phyloP scores from a whole-genome alignment of 495 filamentous ascomycete species.

The Recurvomyces mirabilis region DNA sequence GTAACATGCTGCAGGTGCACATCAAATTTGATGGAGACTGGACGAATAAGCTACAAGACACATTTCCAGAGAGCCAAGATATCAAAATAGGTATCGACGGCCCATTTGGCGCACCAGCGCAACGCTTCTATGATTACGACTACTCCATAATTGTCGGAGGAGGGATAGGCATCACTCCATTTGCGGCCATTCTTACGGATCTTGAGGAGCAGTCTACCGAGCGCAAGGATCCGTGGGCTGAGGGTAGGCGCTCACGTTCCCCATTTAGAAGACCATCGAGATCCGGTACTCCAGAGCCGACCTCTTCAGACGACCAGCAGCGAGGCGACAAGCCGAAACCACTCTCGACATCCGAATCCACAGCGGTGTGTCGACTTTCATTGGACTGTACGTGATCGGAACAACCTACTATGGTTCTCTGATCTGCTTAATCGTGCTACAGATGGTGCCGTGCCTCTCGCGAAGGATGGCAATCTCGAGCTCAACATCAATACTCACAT shows the following conservation, averaged over 20 bases:
- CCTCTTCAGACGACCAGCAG: too few species aligned
- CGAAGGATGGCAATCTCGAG: constrained; percentile 20
- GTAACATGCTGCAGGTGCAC: constrained; percentile 23
- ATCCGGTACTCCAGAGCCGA: too few species aligned
- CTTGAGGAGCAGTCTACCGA: constrained; percentile 21
- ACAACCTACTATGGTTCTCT: constrained; percentile 34
- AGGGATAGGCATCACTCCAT: constrained; percentile 34
- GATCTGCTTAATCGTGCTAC: constrained; percentile 31
- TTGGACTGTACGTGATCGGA: constrained; percentile 33
- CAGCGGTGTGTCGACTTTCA: constrained; percentile 30
- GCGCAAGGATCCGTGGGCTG: constrained; percentile 15
- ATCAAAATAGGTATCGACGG: constrained; percentile 25
- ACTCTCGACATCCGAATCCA: not conserved
- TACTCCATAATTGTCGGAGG: constrained; percentile 30
- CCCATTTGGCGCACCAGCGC: constrained; percentile 29
- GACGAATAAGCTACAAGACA: constrained; percentile 20
- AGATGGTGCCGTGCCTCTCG: constrained; percentile 7
- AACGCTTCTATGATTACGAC: constrained; percentile 33
- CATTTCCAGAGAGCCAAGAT: constrained; percentile 5
- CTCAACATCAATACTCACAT: constrained; percentile 33
- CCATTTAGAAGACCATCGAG: not conserved
- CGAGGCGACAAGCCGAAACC: too few species aligned
- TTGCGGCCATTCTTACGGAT: constrained; percentile 32
- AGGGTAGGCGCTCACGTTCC: constrained; percentile 7
- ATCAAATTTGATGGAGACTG: constrained; percentile 30